Evolutionary conservation across 176 grass and related monocot species (phyloP).

Genomic region (Paspalum vaginatum): DNA sequence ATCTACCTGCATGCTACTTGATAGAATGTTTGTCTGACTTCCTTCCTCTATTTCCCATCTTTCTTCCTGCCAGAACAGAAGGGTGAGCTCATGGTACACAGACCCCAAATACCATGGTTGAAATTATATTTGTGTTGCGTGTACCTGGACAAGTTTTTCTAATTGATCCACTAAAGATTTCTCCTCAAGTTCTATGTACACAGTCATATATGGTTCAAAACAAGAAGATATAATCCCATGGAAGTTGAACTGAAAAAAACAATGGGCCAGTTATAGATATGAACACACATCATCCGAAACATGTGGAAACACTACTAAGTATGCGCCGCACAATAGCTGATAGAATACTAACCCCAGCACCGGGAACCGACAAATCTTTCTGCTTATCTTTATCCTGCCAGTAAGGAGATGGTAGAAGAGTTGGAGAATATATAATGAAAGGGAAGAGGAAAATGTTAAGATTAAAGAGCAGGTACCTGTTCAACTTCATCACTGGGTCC

Average conservation of each 20-base stretch:
- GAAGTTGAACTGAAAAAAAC: constrained; percentile 87
- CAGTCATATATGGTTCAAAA: constrained; percentile 90
- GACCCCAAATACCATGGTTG: constrained; percentile 14
- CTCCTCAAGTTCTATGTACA: constrained; percentile 97
- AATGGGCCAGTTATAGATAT: constrained; percentile 17
- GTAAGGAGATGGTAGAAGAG: constrained; percentile 38
- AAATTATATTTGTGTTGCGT: constrained; percentile 21
- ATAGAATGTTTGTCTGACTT: constrained; percentile 97
- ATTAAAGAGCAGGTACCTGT: constrained; percentile 49
- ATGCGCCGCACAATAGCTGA: constrained; percentile 33
- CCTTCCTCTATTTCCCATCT: constrained; percentile 99
- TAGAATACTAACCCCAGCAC: constrained; percentile 87
- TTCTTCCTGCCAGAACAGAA: constrained; percentile 74
- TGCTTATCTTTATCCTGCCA: constrained; percentile 87
- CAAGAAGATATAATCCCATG: constrained; percentile 99
- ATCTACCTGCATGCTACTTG: constrained; percentile 93
- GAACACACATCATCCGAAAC: constrained; percentile 29
- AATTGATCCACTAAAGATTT: constrained; percentile 95
- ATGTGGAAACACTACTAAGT: constrained; percentile 11
- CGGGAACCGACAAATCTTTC: constrained; percentile 82
- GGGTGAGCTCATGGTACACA: constrained; percentile 31
- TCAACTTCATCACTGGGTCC: constrained; percentile 48
- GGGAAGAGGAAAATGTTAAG: neutral
- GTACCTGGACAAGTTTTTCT: constrained; percentile 98
- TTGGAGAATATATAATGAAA: constrained; percentile 31